phyloP scores from a whole-genome alignment of 2,329 filamentous ascomycete genomes.

The Neofusicoccum laricinum region DNA sequence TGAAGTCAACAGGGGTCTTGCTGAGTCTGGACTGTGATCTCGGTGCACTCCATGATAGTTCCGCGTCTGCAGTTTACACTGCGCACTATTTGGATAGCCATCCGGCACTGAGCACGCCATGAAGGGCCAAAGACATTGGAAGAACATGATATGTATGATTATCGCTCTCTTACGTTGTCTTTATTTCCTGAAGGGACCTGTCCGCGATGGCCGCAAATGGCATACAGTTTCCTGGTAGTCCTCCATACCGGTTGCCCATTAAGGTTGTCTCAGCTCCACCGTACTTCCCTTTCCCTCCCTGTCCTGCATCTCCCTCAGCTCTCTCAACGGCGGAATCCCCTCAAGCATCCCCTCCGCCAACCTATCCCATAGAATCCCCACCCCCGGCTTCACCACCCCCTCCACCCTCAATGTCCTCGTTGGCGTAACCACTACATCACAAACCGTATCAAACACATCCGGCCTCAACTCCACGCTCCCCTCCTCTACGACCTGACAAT shows the following conservation, averaged over 20 bases:
- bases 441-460: constrained; percentile 41
- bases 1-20: background rate
- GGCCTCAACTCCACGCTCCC: constrained; percentile 28
- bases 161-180: too few relatives aligned
- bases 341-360: constrained; percentile 37
- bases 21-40: background rate
- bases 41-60: too few relatives aligned
- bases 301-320: constrained; percentile 34
- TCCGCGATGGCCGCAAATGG: too few relatives aligned
- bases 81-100: too few relatives aligned
- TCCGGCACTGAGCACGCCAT: too few relatives aligned
- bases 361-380: constrained; percentile 39
- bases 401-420: constrained; percentile 28
- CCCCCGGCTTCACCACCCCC: constrained; percentile 31
- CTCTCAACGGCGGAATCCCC: constrained; percentile 36
- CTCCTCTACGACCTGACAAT: constrained; percentile 41
- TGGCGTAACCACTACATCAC: constrained; percentile 41
- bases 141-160: too few relatives aligned
- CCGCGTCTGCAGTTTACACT: too few relatives aligned
- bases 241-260: too few relatives aligned
- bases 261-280: too few relatives aligned
- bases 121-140: too few relatives aligned
- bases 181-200: too few relatives aligned
- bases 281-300: constrained; percentile 29
- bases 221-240: too few relatives aligned